Evolutionary conservation across 2,329 filamentous ascomycete genomes (phyloP).

Genomic region (Venturia oleaginea): DNA sequence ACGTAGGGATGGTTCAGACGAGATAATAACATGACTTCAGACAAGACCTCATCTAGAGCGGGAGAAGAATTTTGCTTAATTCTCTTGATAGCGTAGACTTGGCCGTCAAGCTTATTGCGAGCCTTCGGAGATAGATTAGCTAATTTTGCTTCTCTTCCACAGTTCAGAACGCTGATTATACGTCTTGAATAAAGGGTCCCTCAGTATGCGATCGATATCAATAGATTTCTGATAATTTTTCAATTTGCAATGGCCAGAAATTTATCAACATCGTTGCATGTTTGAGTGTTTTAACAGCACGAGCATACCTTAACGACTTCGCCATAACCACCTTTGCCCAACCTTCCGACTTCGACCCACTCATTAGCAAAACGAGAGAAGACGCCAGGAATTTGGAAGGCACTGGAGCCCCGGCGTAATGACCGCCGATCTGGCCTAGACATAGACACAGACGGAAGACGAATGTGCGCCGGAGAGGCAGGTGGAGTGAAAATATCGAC

Average conservation of each 20-base stretch:
- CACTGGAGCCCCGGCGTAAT: slow-evolving; percentile 12
- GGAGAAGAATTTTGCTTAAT: slow-evolving; percentile 74
- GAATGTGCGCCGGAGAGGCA: slow-evolving; percentile 26
- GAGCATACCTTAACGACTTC: slow-evolving; percentile 66
- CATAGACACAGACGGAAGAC: slow-evolving; percentile 28
- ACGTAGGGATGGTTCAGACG: slow-evolving; percentile 81
- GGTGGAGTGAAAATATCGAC: slow-evolving; percentile 33
- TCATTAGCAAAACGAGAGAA: slow-evolving; percentile 74
- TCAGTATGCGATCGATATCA: not conserved
- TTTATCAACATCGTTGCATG: not conserved
- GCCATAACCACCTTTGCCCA: slow-evolving; percentile 91
- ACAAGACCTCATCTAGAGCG: slow-evolving; percentile 67
- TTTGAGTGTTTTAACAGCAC: not conserved
- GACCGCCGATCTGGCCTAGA: slow-evolving; percentile 17
- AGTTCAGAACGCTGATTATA: not conserved
- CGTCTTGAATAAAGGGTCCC: not conserved
- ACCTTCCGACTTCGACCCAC: slow-evolving; percentile 78
- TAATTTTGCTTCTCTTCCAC: not conserved
- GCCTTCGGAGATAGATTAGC: slow-evolving; percentile 38
- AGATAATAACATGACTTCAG: slow-evolving; percentile 83
- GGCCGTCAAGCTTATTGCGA: slow-evolving; percentile 84
- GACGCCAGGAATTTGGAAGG: not conserved
- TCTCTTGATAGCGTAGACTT: slow-evolving; percentile 95
- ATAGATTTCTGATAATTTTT: not conserved
- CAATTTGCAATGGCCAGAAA: not conserved